Percentiles rank a stretch among this genome's conserved stretches.
Conservation (phyloP, 371 early-diverging fungal species). For the Zancudomyces culisetae region DNA sequence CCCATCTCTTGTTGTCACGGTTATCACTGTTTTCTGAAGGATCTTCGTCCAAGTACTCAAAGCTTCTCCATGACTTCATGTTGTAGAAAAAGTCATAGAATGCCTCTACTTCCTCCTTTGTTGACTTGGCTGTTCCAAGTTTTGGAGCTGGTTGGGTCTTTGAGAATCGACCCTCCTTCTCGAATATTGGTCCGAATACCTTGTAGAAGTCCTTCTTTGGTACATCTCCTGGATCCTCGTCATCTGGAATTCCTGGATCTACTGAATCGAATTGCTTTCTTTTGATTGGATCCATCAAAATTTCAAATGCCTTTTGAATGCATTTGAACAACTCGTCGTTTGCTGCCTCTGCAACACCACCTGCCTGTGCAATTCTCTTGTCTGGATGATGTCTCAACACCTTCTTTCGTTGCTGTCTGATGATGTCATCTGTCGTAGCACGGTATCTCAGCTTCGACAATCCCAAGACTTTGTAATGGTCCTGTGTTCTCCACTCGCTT, state of each 20-base stretch:
- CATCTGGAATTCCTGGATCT: constrained; percentile 48
- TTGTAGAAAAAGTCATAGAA: constrained; percentile 96
- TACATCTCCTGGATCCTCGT: constrained; percentile 25
- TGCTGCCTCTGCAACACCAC: constrained; percentile 77
- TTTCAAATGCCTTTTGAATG: constrained; percentile 89
- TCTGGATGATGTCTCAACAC: constrained; percentile 78
- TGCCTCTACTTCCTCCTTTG: constrained; percentile 64
- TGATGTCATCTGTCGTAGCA: constrained; percentile 68
- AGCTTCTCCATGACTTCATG: constrained; percentile 94
- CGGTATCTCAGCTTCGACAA: constrained; percentile 56
- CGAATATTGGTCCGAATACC: constrained; percentile 68
- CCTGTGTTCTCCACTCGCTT: constrained; percentile 73
- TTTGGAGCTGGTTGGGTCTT: constrained; percentile 64
- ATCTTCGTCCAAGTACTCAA: constrained; percentile 95
- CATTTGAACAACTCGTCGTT: constrained; percentile 97
- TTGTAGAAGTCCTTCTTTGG: constrained; percentile 67
- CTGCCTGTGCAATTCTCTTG: constrained; percentile 51
- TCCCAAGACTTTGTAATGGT: constrained; percentile 73
- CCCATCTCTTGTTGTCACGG: constrained; percentile 89
- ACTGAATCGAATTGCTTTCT: constrained; percentile 92
- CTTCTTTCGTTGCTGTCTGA: constrained; percentile 64
- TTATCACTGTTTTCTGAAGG: constrained; percentile 73
- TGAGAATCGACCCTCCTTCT: constrained; percentile 82
- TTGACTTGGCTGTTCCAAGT: constrained; percentile 51
- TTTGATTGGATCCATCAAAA: constrained; percentile 69